phyloP scores from a whole-genome alignment of 495 filamentous ascomycete species.

The Tricharina praecox region DNA sequence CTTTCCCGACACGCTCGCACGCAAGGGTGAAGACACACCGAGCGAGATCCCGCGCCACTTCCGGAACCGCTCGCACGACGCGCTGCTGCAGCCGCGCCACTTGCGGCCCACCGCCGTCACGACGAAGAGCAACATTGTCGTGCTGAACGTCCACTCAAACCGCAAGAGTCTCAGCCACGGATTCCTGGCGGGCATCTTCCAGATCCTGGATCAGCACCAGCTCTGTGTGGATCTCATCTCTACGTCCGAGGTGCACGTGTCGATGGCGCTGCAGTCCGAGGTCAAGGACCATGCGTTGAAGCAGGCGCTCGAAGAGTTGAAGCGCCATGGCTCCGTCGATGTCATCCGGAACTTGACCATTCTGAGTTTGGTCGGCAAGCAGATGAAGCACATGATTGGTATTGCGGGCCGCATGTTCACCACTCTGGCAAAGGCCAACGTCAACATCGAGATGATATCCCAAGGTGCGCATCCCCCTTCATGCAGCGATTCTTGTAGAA shows the following conservation, averaged over 20 bases:
- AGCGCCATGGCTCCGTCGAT: slow-evolving; percentile 69
- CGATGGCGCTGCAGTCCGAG: slow-evolving; percentile 59
- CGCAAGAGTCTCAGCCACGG: slow-evolving; percentile 77
- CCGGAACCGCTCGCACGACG: slow-evolving; percentile 10
- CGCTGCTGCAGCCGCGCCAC: slow-evolving; percentile 33
- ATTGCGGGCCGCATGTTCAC: slow-evolving; percentile 86
- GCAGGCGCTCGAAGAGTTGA: slow-evolving; percentile 53
- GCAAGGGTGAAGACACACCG: slow-evolving; percentile 26
- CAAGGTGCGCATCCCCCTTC: slow-evolving; percentile 73
- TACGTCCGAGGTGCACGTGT: slow-evolving; percentile 87
- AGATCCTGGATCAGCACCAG: slow-evolving; percentile 61
- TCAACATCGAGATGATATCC: slow-evolving; percentile 97
- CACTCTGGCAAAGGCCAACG: slow-evolving; percentile 69
- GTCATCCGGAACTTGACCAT: slow-evolving; percentile 84
- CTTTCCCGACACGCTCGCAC: slow-evolving; percentile 28
- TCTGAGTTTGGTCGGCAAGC: slow-evolving; percentile 74
- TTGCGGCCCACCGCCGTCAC: slow-evolving; percentile 85
- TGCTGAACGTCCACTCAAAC: slow-evolving; percentile 95
- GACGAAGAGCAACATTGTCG: slow-evolving; percentile 83
- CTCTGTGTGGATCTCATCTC: slow-evolving; percentile 89
- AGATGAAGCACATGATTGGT: slow-evolving; percentile 93
- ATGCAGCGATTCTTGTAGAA: too few species aligned
- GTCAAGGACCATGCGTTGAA: slow-evolving; percentile 38
- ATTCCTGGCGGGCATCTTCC: slow-evolving; percentile 85
- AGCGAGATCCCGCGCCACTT: slow-evolving; percentile 19